phyloP scores from a whole-genome alignment of 75 land plant genomes.

The Pseudotsuga menziesii region DNA sequence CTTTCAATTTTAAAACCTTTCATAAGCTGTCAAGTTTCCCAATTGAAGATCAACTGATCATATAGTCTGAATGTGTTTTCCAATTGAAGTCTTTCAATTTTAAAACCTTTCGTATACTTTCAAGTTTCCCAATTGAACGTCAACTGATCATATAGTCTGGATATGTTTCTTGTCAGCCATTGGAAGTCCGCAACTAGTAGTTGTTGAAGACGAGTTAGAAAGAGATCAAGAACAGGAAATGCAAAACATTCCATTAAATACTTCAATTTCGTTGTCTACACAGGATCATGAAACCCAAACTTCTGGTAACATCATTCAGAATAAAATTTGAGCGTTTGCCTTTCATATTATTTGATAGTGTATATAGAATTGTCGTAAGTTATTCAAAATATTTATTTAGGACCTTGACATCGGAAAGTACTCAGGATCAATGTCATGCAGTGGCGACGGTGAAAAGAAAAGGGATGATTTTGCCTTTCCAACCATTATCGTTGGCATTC shows the following conservation, averaged over 20 bases:
- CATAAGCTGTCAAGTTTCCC: too few species aligned
- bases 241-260: constrained; percentile 3
- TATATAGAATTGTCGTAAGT: constrained; percentile 51
- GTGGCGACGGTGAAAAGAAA: constrained; percentile 8
- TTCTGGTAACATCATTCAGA: background rate
- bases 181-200: constrained; percentile 38
- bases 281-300: background rate
- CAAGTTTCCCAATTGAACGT: too few species aligned
- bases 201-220: constrained; percentile 31
- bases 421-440: too few species aligned
- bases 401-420: background rate
- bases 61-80: too few species aligned
- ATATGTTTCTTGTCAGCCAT: constrained; percentile 16
- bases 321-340: constrained; percentile 16
- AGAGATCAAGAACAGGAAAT: constrained; percentile 21
- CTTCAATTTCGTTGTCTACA: background rate
- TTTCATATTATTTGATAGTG: constrained; percentile 41
- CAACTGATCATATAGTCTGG: too few species aligned
- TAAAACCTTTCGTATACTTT: too few species aligned
- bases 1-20: too few species aligned
- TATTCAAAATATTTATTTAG: constrained; percentile 53
- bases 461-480: constrained; percentile 87
- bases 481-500: constrained; percentile 75
- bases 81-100: too few species aligned
- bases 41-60: too few species aligned